Evolutionary conservation across 2,329 filamentous ascomycete genomes (phyloP).

Genomic region (Fusarium mangiferae): DNA sequence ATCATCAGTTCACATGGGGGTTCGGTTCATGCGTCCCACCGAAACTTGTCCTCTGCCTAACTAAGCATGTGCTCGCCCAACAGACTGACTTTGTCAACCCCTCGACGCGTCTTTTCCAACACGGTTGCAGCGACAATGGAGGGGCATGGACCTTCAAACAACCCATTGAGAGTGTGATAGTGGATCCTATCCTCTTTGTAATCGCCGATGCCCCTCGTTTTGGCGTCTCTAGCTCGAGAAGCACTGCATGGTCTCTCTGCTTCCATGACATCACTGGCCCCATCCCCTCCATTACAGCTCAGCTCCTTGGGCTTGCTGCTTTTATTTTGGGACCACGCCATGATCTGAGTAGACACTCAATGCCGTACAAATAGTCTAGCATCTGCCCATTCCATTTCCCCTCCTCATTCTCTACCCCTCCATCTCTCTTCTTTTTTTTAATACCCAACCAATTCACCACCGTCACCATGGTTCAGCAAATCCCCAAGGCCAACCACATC

Average conservation of each 20-base stretch:
- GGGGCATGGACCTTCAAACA: conserved; percentile 3
- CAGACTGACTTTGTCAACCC: not conserved
- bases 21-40: conserved; percentile 23
- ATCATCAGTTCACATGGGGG: no score
- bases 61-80: conserved; percentile 3
- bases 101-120: conserved; percentile 32
- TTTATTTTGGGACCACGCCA: conserved; percentile 21
- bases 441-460: not conserved
- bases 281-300: conserved; percentile 27
- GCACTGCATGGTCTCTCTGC: not conserved
- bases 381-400: not conserved
- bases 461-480: conserved; percentile 62
- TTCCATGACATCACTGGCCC: conserved; percentile 44
- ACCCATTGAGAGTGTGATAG: not conserved
- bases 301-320: conserved; percentile 13
- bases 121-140: not conserved
- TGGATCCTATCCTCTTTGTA: not conserved
- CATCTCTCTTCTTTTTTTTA: not conserved
- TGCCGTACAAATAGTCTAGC: conserved; percentile 30
- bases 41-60: not conserved
- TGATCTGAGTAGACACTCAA: not conserved
- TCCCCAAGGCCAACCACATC: conserved; percentile 68
- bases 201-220: conserved; percentile 27
- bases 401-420: conserved; percentile 3
- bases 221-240: not conserved